Evolutionary conservation across 83 land plant genomes (phyloP), one percentile per base, ranked within the genome.

Genomic region (Picea abies): DNA sequence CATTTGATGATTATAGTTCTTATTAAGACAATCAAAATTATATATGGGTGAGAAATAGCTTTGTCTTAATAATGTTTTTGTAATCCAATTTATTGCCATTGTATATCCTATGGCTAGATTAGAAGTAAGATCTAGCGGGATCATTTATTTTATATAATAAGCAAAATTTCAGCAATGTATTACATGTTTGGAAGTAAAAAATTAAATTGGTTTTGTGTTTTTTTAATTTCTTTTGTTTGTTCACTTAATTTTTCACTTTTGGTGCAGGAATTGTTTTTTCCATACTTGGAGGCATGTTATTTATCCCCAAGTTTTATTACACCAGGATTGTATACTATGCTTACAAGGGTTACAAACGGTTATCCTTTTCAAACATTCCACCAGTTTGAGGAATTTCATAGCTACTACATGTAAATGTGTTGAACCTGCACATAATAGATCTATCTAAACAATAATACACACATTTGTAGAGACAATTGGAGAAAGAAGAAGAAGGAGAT

Each of bases 301-400:
- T 95, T 84, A 71, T 95, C 47, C 98, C 97, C 4, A 98, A 98
- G 60, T 96, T 95, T 83, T 96, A 96, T 82, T 96, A 96, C 75
- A 93, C 96, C 9, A 84, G 98, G 84, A 93, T 95, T 29, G 99
- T 98, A 2, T 96, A 93, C 14, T 26, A 26, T 26, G 29, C 29
- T 26, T 26, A 26, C 29, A 26, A 26, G 29, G 29, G 29, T 26
- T 26, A 26, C 29, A 26, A 26, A 26, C 0, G 29, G 29, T 26
- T 26, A 26, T 26, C 29, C 29, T 26, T 26, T 26, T 26, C 29
- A 26, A 26, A 26, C 29, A 26, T 26, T 26, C 29, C 29, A 26
- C 29, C 29, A 26, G 29, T 26, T 26, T 26, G 29, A 26, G 29
- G 29, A 26, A 26, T 26, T 26, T 26, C 29, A 26, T 26, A 26